A percentile compares a stretch with the other conserved stretches of the same genome.
Conservation (phyloP, 2,329 filamentous ascomycete genomes). For the Calycina herbarum region DNA sequence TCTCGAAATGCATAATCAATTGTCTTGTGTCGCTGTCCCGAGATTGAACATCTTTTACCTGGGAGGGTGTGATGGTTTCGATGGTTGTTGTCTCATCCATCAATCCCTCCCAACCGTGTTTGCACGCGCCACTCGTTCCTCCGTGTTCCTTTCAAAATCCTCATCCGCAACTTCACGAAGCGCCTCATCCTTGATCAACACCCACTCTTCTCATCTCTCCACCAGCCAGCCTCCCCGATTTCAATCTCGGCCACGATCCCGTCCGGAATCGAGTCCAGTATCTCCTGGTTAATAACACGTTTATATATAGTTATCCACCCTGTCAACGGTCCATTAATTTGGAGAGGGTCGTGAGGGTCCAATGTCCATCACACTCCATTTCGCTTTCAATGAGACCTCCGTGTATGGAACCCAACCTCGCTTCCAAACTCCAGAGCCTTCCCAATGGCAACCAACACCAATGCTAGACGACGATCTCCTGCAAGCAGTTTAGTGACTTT, state of each 20-base stretch:
- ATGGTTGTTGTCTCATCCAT: not conserved
- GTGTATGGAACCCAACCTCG: not conserved
- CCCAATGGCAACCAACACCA: not conserved
- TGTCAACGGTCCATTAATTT: not conserved
- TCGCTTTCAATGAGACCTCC: not conserved
- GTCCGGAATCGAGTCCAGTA: slow-evolving; percentile 1
- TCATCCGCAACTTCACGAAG: not conserved
- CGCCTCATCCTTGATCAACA: slow-evolving; percentile 2
- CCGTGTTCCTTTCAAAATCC: not conserved
- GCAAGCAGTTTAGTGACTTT: not conserved
- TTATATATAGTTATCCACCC: not conserved
- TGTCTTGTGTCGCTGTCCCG: no score
- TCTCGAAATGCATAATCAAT: no score
- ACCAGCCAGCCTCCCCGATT: not conserved
- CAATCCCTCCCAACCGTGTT: not conserved
- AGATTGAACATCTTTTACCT: no score
- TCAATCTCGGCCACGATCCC: not conserved
- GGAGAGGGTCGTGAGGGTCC: no score
- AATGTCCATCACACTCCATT: no score
- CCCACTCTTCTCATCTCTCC: not conserved
- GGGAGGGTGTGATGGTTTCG: no score
- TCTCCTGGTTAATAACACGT: not conserved
- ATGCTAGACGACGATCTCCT: slow-evolving; percentile 7
- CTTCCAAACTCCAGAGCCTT: not conserved
- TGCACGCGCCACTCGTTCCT: slow-evolving; percentile 12